Base-by-base conservation (phyloP, 805 yeast species). In the Candida morakotiae region DNA sequence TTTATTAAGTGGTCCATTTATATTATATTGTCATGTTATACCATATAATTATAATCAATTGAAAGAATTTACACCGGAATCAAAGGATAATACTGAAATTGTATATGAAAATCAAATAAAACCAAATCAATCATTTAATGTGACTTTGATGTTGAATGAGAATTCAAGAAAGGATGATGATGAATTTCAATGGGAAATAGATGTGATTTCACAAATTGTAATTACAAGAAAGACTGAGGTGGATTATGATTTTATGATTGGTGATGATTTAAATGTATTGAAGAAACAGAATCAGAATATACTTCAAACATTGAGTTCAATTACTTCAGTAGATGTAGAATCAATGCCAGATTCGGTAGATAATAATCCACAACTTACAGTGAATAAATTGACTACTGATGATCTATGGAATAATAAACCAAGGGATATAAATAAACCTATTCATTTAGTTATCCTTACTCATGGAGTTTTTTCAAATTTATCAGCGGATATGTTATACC, bases 41-140 rank as follows among this genome's bases (percentile, higher is more conserved):
- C 73, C 73, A 5, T 44, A 47, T 42, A 53, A 58, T 35, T 68
- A 60, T 42, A 39, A 58, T 31, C 61, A 56, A 21, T 38, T 34
- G 4, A 23, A 43, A 39, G 34, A 36, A 35, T 64, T 64, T 34
- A 23, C 9, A 1, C 63, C 65, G 11, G 50, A 47, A 3, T 33
- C 43, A 17, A 37, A 40, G 11, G 52, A 46, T 18, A 53, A 54
- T 29, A 45, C 47, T 24, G 71, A 67, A 43, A 60, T 67, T 6
- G 51, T 51, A 25, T 68, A 63, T 47, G 53, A 55, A 19, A 65
- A 67, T 42, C 57, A 62, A 28, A 58, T 87, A 15, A 81, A 79
- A 44, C 93, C 95, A 0, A 86, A 83, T 17, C 83, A 80, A 48
- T 67, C 78, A 5, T 83, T 83, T 54, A 72, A 75, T 40, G 80